Evolutionary conservation across 208 protist species (phyloP), one percentile per base, ranked within the genome.

Genomic region (Acanthamoeba castellanii): DNA sequence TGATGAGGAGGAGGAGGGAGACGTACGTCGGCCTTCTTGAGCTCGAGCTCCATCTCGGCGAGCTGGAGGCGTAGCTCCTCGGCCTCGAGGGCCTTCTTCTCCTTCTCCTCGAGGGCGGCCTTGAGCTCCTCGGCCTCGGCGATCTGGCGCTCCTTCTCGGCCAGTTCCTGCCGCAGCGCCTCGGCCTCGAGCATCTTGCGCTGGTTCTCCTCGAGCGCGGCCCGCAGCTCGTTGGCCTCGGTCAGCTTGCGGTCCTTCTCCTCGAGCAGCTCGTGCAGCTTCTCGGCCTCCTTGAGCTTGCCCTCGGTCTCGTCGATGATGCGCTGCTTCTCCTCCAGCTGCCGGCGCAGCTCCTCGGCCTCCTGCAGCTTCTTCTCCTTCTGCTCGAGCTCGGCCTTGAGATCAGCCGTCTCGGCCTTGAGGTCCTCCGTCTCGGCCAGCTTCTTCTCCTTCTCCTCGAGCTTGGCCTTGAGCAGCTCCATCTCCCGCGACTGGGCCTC

Each of bases 371-470:
- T 87, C 50, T 37, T 87, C 50, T 87, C 78, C 78, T 87, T 87
- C 52, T 87, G 47, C 78, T 87, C 78, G 52, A 87, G 78, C 47
- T 85, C 76, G 76, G 76, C 76, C 47, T 85, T 85, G 76, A 85
- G 76, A 7, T 85, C 76, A 1, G 52, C 76, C 22, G 76, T 32
- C 52, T 87, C 78, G 50, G 78, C 78, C 78, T 64, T 87, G 78
- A 87, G 78, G 7, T 87, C 78, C 52, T 87, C 78, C 6, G 78
- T 42, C 52, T 87, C 78, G 50, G 78, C 78, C 47, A 72, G 64
- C 64, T 72, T 72, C 64, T 72, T 30, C 64, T 87, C 78, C n/a
- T 47, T 55, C 52, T 87, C 78, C 47, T 34, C 30, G 27, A 42
- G 32, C 78, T 87, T 32, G 52, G 78, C 78, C 52, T 87, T 42